phyloP scores from a whole-genome alignment of 176 grass and related monocot genomes.

The Zizania latifolia region DNA sequence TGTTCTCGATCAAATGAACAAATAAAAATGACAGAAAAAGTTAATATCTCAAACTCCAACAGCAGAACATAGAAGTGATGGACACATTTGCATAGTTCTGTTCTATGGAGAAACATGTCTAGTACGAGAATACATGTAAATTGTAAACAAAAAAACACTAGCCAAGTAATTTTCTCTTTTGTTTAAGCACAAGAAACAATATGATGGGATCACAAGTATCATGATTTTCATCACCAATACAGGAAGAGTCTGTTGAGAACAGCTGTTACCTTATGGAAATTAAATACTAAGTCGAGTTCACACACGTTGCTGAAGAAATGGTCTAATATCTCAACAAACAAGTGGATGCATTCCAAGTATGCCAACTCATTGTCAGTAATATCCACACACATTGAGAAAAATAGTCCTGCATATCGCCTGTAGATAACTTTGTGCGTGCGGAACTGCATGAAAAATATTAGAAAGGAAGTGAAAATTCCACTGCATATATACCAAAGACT shows the following conservation, averaged over 20 bases:
- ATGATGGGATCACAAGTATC: neutral
- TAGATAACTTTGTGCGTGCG: slow-evolving; percentile 98
- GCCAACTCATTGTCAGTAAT: slow-evolving; percentile 98
- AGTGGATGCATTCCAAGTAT: slow-evolving; percentile 95
- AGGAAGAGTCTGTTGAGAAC: neutral
- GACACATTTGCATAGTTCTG: neutral
- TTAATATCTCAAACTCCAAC: neutral
- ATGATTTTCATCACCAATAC: neutral
- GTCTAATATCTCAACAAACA: slow-evolving; percentile 99
- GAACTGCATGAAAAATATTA: slow-evolving; percentile 36
- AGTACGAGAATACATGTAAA: neutral
- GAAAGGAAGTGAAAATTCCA: neutral
- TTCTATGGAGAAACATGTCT: neutral
- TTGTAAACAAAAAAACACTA: neutral
- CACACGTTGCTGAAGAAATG: slow-evolving; percentile 99
- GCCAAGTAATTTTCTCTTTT: neutral
- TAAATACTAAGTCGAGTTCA: slow-evolving; percentile 96
- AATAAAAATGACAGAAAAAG: neutral
- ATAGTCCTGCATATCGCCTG: slow-evolving; percentile 96
- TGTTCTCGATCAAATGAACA: neutral
- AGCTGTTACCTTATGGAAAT: slow-evolving; percentile 84
- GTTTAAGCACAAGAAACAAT: neutral
- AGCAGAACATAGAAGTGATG: neutral
- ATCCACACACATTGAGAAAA: slow-evolving; percentile 97
- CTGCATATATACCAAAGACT: neutral